Base-by-base conservation (phyloP, 305 asterid genomes). In the Fraxinus xanthoxyloides region DNA sequence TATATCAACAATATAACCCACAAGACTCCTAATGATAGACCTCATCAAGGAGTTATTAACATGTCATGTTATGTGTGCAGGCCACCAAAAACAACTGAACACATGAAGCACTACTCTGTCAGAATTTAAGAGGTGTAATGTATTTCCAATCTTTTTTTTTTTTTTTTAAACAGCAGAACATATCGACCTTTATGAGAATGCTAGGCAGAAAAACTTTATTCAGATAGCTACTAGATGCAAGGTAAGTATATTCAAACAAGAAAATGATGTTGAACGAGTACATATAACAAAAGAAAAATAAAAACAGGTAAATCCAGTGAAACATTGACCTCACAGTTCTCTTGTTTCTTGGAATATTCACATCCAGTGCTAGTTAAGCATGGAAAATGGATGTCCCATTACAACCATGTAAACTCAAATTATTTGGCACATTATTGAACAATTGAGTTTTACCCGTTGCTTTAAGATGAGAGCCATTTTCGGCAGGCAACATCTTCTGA, bases 401-500 rank as follows among this genome's bases (percentile, higher is more conserved):
- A 24, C 35, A 65, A 65, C 8, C 73, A 26, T 26, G 73, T 5
- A 26, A 65, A 26, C 19, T 65, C 34, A 26, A 65, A 65, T 65
- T 65, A 26, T 26, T 65, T 21, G 8, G 46, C 13, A 17, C 40
- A 17, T 12, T 32, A 70, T 70, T 31, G 32, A 19, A 76, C 51
- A 79, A 77, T 61, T 78, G 43, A 72, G 77, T 78, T 93, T 86
- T 76, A 94, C 99, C 96, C 75, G 90, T 89, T 85, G 97, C 91
- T 89, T 91, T 90, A 72, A 93, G 92, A 87, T 91, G 96, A 65
- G 94, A 89, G 76, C 94, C 92, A 81, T 90, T 88, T 82, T 89
- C 92, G 70, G 87, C 87, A 83, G 93, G 94, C 87, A 87, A 79
- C 98, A 97, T 92, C 88, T 89, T 94, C 79, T 92, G 97, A 82